Percentiles rank a stretch among this genome's conserved stretches.
Conservation (phyloP, 306 rosid genomes). For the Senna siamea region DNA sequence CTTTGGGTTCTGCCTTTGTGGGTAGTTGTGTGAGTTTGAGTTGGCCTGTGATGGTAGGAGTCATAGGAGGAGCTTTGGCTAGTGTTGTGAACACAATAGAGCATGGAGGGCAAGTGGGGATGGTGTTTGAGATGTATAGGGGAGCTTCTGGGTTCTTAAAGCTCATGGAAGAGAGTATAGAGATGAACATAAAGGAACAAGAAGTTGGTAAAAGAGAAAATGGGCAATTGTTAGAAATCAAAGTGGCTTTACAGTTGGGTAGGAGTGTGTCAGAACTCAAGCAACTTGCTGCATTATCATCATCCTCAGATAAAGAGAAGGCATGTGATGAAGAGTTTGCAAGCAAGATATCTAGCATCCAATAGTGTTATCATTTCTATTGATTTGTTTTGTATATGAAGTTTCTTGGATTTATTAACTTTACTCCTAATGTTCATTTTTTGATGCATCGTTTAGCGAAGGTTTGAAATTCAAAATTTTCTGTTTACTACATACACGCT, state of each 20-base stretch:
- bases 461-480: background rate
- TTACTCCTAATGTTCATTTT: conserved; percentile 19
- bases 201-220: conserved; percentile 62
- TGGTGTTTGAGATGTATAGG: conserved; percentile 81
- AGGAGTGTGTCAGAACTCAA: conserved; percentile 66
- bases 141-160: conserved; percentile 60
- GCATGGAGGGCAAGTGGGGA: conserved; percentile 89
- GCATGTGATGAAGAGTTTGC: conserved; percentile 54
- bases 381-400: conserved; percentile 26
- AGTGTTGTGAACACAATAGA: conserved; percentile 65
- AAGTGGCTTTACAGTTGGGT: conserved; percentile 68
- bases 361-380: conserved; percentile 4
- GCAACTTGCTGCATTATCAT: conserved; percentile 49
- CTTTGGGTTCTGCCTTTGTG: conserved; percentile 55
- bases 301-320: conserved; percentile 29
- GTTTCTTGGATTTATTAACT: conserved; percentile 8
- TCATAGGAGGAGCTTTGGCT: conserved; percentile 67
- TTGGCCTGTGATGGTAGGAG: conserved; percentile 61
- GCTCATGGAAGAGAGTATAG: conserved; percentile 68
- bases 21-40: conserved; percentile 45
- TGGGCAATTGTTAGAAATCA: conserved; percentile 65
- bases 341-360: conserved; percentile 62
- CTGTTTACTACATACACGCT: too few relatives aligned
- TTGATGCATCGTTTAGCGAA: background rate
- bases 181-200: conserved; percentile 50